A percentile compares a stretch with the other conserved stretches of the same genome.
These are phyloP conservation scores for Ceratobasidium sp. DNA, from an alignment of 1,284 basidiomycete genomes.

Conservation along the genomic window DNA sequence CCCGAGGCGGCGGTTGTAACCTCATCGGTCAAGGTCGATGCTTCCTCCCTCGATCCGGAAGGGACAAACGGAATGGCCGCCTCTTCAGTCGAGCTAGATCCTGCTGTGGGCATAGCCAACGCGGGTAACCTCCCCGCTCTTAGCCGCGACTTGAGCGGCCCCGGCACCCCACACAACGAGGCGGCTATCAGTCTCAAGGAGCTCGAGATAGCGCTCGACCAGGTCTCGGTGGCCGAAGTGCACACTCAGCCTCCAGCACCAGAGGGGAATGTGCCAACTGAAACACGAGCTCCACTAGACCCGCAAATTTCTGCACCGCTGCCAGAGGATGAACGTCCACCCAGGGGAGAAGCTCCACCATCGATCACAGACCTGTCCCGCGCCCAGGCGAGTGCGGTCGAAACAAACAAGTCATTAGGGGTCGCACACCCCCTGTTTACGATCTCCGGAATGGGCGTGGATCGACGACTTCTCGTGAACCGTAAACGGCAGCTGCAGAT, in stretches of 20 bases:
- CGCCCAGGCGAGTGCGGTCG: slow-evolving; percentile 23
- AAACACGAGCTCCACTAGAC: slow-evolving; percentile 10
- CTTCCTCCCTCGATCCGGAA: not conserved
- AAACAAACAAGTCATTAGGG: slow-evolving; percentile 17
- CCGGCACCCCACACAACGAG: not conserved
- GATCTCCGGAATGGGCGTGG: slow-evolving; percentile 83
- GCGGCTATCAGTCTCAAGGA: not conserved
- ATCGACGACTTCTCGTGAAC: slow-evolving; percentile 91
- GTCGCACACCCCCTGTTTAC: slow-evolving; percentile 65
- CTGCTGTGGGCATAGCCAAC: not conserved
- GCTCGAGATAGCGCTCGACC: not conserved
- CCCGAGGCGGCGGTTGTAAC: not conserved
- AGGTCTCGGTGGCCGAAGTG: slow-evolving; percentile 8
- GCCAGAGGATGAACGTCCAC: not conserved
- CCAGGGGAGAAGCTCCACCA: not conserved
- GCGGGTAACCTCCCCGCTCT: not conserved
- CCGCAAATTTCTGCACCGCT: not conserved
- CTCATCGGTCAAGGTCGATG: not conserved
- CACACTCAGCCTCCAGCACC: slow-evolving; percentile 8
- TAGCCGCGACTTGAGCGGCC: not conserved
- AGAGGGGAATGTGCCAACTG: not conserved
- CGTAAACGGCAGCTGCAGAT: slow-evolving; percentile 93
- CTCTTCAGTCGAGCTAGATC: slow-evolving; percentile 5
- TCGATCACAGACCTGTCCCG: not conserved
- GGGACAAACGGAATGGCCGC: not conserved